A percentile compares a stretch with the other conserved stretches of the same genome.
Evolutionary conservation across 495 filamentous ascomycete genomes (phyloP).

Genomic region (Penicillium angulare): DNA sequence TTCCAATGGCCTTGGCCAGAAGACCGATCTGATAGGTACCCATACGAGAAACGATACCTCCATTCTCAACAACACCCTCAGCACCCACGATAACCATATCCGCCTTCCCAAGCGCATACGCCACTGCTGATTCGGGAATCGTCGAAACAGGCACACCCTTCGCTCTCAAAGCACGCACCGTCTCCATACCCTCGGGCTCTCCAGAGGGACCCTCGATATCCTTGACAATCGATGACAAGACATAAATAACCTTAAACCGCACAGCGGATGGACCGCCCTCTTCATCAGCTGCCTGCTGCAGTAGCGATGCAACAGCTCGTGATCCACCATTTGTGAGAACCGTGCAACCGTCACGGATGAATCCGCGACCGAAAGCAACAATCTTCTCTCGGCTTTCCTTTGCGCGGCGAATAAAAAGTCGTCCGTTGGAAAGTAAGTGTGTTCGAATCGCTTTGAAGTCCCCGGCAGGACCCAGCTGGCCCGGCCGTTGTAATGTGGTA

Average conservation of each 20-base stretch:
- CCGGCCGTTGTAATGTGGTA: constrained; percentile 59
- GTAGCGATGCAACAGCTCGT: constrained; percentile 74
- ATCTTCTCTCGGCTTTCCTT: constrained; percentile 81
- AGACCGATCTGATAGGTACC: constrained; percentile 89
- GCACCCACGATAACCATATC: constrained; percentile 85
- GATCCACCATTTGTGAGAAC: constrained; percentile 88
- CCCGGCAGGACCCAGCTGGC: constrained; percentile 49
- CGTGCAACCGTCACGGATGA: constrained; percentile 71
- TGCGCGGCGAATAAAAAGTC: constrained; percentile 82
- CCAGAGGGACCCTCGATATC: constrained; percentile 32
- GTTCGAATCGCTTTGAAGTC: constrained; percentile 81
- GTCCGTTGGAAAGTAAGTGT: constrained; percentile 79
- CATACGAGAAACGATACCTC: constrained; percentile 84
- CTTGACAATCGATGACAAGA: constrained; percentile 45
- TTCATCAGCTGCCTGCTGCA: constrained; percentile 69
- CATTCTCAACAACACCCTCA: constrained; percentile 93
- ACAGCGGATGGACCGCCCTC: constrained; percentile 53
- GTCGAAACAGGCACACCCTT: constrained; percentile 80
- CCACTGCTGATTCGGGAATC: constrained; percentile 76
- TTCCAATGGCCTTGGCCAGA: constrained; percentile 71
- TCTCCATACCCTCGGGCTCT: constrained; percentile 56
- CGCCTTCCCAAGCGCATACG: constrained; percentile 78
- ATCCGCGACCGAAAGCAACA: constrained; percentile 70
- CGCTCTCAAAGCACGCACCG: constrained; percentile 65
- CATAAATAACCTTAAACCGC: constrained; percentile 84